These are phyloP conservation scores for Phaffia australis DNA, from an alignment of 768 basidiomycete genomes.

Conservation along the genomic window DNA sequence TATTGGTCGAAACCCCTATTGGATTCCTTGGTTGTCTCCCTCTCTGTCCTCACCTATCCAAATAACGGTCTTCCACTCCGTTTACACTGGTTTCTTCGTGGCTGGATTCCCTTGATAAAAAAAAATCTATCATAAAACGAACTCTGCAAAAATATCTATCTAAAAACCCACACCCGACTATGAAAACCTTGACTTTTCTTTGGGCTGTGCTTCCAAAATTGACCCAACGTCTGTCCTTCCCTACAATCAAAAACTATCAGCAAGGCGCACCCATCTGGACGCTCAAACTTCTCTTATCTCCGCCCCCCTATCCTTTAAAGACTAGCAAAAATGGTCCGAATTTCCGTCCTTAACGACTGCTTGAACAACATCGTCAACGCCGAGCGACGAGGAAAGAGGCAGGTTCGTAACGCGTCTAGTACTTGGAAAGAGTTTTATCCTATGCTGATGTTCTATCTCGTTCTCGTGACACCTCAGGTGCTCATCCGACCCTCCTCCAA, in stretches of 20 bases:
- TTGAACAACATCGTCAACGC: slow-evolving; percentile 97
- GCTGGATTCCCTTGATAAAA: too few species aligned
- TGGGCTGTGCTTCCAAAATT: too few species aligned
- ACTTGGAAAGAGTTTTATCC: background rate
- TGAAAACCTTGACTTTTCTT: too few species aligned
- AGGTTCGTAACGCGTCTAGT: slow-evolving; percentile 38
- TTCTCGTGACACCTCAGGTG: slow-evolving; percentile 42
- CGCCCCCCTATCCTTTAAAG: slow-evolving; percentile 21
- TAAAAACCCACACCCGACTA: too few species aligned
- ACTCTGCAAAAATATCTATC: too few species aligned
- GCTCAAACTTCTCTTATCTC: slow-evolving; percentile 4
- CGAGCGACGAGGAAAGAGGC: slow-evolving; percentile 98
- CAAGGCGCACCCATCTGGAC: slow-evolving; percentile 27
- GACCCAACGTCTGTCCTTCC: background rate
- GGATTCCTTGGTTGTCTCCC: too few species aligned
- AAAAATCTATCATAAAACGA: too few species aligned
- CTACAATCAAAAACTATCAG: slow-evolving; percentile 2
- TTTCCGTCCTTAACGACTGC: slow-evolving; percentile 41
- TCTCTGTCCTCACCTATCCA: too few species aligned
- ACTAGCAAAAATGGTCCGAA: slow-evolving; percentile 42
- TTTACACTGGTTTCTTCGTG: too few species aligned
- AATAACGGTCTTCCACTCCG: too few species aligned
- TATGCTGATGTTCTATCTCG: background rate
- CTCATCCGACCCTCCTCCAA: slow-evolving; percentile 94
- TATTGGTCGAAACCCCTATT: too few species aligned